These are phyloP conservation scores for Candida sphagnicola DNA, from an alignment of 805 yeast species.

Conservation along the genomic window DNA sequence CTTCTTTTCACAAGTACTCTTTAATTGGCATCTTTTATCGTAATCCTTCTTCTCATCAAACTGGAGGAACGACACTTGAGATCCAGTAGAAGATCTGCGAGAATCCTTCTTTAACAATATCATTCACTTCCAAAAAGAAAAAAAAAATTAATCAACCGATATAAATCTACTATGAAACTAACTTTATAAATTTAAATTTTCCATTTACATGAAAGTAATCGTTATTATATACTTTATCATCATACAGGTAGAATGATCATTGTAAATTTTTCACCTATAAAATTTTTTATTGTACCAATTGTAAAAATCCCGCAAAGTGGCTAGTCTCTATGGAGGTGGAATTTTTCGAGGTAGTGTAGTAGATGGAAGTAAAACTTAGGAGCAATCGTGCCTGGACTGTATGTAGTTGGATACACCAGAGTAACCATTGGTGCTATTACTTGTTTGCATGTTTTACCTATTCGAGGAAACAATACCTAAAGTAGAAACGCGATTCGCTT, in stretches of 20 bases:
- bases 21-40: slow-evolving; percentile 35
- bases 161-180: neutral
- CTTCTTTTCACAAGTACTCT: slow-evolving; percentile 11
- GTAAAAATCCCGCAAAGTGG: neutral
- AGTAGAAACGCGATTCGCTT: too few relatives aligned
- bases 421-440: too few relatives aligned
- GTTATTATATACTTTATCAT: too few relatives aligned
- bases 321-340: too few relatives aligned
- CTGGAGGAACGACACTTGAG: slow-evolving; percentile 19
- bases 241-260: neutral
- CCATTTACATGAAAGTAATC: neutral
- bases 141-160: neutral
- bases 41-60: slow-evolving; percentile 46
- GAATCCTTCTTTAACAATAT: slow-evolving; percentile 20
- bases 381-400: too few relatives aligned
- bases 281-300: neutral
- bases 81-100: slow-evolving; percentile 18
- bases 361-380: too few relatives aligned
- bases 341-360: too few relatives aligned
- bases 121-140: slow-evolving; percentile 5
- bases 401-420: too few relatives aligned
- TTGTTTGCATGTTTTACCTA: too few relatives aligned
- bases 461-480: too few relatives aligned
- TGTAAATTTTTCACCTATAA: neutral
- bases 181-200: neutral